Conservation (phyloP, 345 rosid species). For the Linum usitatissimum region DNA sequence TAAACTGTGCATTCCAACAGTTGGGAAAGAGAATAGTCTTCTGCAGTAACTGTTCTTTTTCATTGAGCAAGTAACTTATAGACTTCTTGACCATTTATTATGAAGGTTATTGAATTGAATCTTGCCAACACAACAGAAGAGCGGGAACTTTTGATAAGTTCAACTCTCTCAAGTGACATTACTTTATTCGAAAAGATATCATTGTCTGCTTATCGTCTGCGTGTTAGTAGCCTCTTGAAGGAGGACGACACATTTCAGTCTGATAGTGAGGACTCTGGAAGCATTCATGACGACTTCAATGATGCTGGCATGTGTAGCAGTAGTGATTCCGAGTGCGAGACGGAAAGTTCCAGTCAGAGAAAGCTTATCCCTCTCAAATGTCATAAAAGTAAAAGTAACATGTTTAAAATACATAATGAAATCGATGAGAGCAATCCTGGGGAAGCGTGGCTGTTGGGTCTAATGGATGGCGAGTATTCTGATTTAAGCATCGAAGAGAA, state of each 20-base stretch:
- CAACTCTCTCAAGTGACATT: constrained; percentile 90
- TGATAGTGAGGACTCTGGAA: constrained; percentile 70
- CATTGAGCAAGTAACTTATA: not conserved
- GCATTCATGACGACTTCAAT: constrained; percentile 62
- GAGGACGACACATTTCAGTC: constrained; percentile 40
- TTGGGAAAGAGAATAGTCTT: not conserved
- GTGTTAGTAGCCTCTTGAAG: constrained; percentile 40
- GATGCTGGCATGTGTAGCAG: constrained; percentile 36
- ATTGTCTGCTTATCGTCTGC: constrained; percentile 64
- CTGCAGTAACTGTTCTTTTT: not conserved
- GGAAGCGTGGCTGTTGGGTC: constrained; percentile 87
- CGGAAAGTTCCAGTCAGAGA: constrained; percentile 27
- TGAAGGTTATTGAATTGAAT: constrained; percentile 62
- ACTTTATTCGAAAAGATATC: constrained; percentile 87
- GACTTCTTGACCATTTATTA: constrained; percentile 1
- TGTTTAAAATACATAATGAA: constrained; percentile 40
- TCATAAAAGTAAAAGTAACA: constrained; percentile 32
- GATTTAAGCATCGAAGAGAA: constrained; percentile 78
- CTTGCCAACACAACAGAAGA: constrained; percentile 46
- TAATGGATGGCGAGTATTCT: constrained; percentile 92
- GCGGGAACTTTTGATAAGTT: constrained; percentile 53
- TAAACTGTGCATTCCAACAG: not conserved
- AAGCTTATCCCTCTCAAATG: constrained; percentile 24
- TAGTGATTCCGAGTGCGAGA: constrained; percentile 48
- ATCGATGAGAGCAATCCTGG: constrained; percentile 96